A percentile compares a stretch with the other conserved stretches of the same genome.
Conservation (phyloP, 108 stramenopile species). For the Mayamaea pseudoterrestris region DNA sequence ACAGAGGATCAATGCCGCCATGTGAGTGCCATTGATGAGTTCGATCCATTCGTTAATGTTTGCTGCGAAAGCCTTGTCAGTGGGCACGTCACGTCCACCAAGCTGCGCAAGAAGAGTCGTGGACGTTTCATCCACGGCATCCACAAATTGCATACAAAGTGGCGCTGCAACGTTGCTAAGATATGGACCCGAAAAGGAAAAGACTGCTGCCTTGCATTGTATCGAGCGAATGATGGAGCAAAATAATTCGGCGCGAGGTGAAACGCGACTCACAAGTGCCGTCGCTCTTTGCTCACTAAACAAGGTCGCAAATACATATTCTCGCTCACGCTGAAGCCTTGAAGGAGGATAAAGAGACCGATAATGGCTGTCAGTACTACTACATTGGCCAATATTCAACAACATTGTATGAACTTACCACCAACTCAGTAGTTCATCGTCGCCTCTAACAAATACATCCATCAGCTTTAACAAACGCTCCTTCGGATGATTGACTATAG, state of each 20-base stretch:
- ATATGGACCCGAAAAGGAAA: slow-evolving; percentile 34
- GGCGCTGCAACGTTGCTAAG: slow-evolving; percentile 48
- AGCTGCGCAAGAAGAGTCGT: slow-evolving; percentile 27
- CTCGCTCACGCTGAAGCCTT: slow-evolving; percentile 53
- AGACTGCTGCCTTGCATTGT: slow-evolving; percentile 36
- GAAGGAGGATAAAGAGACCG: too few relatives aligned
- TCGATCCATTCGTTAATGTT: slow-evolving; percentile 56
- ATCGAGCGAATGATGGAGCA: slow-evolving; percentile 50
- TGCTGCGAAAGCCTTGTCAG: slow-evolving; percentile 17
- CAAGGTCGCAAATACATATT: slow-evolving; percentile 43
- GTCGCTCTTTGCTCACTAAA: slow-evolving; percentile 6
- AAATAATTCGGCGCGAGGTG: slow-evolving; percentile 57
- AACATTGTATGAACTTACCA: too few relatives aligned
- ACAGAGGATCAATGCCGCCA: slow-evolving; percentile 26
- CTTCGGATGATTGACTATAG: neutral
- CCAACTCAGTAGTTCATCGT: slow-evolving; percentile 49
- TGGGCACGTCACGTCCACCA: slow-evolving; percentile 5
- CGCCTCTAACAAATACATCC: slow-evolving; percentile 33
- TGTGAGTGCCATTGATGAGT: slow-evolving; percentile 51
- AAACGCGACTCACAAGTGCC: slow-evolving; percentile 12
- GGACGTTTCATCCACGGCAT: slow-evolving; percentile 54
- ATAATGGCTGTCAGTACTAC: too few relatives aligned
- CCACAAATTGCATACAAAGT: slow-evolving; percentile 48
- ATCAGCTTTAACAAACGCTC: slow-evolving; percentile 20
- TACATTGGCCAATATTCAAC: too few relatives aligned